These are phyloP conservation scores for Agapanthus africanus DNA, from an alignment of 106 monocot species.

Conservation along the genomic window DNA sequence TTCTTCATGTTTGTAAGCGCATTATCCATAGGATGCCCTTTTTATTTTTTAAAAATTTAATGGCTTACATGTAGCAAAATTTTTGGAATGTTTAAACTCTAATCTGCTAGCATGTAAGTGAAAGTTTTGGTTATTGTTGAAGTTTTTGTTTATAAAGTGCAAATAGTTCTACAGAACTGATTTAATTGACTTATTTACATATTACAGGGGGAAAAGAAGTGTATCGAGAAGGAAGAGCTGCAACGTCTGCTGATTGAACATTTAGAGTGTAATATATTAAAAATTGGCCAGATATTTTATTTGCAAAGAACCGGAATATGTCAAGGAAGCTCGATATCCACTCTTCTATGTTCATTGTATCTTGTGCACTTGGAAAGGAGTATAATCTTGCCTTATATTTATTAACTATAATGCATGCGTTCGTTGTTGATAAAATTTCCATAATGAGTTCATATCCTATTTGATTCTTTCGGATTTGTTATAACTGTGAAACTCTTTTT, in stretches of 20 bases:
- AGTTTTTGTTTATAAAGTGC: neutral
- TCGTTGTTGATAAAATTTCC: no score
- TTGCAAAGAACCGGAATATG: constrained; percentile 73
- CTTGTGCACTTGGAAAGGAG: constrained; percentile 66
- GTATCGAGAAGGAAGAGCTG: constrained; percentile 25
- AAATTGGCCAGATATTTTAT: constrained; percentile 48
- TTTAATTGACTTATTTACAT: neutral
- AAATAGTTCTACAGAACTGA: neutral
- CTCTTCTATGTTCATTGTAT: constrained; percentile 86
- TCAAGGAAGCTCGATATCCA: constrained; percentile 73
- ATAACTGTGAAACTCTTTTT: no score
- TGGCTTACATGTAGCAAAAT: neutral
- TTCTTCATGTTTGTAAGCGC: no score
- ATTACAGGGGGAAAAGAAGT: constrained; percentile 24
- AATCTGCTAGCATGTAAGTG: neutral
- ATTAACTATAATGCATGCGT: no score
- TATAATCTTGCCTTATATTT: constrained; percentile 56
- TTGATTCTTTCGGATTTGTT: no score
- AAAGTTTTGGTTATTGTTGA: neutral
- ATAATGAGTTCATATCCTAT: no score
- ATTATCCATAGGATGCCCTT: no score
- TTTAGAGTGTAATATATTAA: constrained; percentile 50
- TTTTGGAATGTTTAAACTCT: no score
- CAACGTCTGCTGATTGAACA: constrained; percentile 46
- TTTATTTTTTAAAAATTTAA: neutral